Evolutionary conservation across 176 grass and related monocot species (phyloP).

Genomic region (Avena sativa): DNA sequence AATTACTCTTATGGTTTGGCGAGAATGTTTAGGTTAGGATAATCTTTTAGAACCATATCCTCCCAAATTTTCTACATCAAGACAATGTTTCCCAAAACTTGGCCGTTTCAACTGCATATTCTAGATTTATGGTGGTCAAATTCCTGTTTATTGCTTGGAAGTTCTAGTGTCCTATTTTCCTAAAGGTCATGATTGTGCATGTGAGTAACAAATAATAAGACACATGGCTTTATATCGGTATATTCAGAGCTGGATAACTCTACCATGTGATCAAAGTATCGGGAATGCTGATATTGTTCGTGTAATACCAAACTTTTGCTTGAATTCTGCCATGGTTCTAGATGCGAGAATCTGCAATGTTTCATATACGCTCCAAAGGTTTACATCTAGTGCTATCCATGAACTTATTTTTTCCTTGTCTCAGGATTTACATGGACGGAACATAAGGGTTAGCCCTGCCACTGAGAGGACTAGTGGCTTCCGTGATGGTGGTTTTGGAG

Average conservation of each 20-base stretch:
- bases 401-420: not conserved
- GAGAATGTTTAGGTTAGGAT: not conserved
- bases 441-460: constrained; percentile 64
- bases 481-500: constrained; percentile 4
- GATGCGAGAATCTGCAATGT: not conserved
- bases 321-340: constrained; percentile 13
- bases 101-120: not conserved
- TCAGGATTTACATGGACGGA: constrained; percentile 66
- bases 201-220: not conserved
- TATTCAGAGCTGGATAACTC: not conserved
- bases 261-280: not conserved
- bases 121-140: not conserved
- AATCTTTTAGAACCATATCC: not conserved
- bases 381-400: not conserved
- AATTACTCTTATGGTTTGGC: not conserved
- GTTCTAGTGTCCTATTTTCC: not conserved
- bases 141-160: not conserved
- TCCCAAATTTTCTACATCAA: not conserved
- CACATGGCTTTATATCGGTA: not conserved
- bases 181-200: not conserved
- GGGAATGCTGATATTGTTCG: not conserved
- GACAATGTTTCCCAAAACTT: not conserved
- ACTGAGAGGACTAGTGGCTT: constrained; percentile 57
- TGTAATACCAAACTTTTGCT: not conserved
- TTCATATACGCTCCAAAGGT: not conserved